Evolutionary conservation across 1,139 yeast genomes (phyloP).

Genomic region (Diutina mesorugosa): DNA sequence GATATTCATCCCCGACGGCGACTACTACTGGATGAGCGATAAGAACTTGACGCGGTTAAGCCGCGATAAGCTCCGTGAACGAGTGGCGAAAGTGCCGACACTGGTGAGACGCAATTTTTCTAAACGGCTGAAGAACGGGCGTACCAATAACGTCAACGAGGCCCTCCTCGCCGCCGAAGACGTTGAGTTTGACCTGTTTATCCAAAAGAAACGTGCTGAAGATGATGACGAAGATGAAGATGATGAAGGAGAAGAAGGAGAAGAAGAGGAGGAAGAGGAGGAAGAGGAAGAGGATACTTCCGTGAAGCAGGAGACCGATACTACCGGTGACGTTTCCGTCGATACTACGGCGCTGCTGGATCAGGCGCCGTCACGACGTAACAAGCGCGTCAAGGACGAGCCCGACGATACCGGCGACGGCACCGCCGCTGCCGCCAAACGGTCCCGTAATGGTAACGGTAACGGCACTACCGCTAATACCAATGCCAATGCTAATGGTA

Average conservation of each 20-base stretch:
- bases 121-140: conserved; percentile 13
- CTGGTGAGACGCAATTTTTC: conserved; percentile 9
- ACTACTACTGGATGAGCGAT: conserved; percentile 33
- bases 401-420: neutral
- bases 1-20: conserved; percentile 36
- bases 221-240: conserved; percentile 6
- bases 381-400: conserved; percentile 1
- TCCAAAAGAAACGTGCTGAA: conserved; percentile 14
- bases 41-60: conserved; percentile 16
- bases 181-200: conserved; percentile 25
- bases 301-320: neutral
- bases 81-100: conserved; percentile 18
- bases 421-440: neutral
- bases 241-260: conserved; percentile 15
- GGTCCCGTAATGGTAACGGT: neutral
- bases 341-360: neutral
- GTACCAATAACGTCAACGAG: conserved; percentile 22
- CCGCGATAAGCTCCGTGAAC: conserved; percentile 12
- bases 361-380: neutral
- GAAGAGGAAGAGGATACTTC: conserved; percentile 1
- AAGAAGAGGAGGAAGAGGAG: conserved; percentile 15
- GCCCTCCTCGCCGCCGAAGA: conserved; percentile 29
- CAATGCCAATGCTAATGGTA: neutral
- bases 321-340: neutral
- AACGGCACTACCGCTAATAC: neutral